Evolutionary conservation across 2,329 filamentous ascomycete species (phyloP).

Genomic region (Aspergillus novoparasiticus): DNA sequence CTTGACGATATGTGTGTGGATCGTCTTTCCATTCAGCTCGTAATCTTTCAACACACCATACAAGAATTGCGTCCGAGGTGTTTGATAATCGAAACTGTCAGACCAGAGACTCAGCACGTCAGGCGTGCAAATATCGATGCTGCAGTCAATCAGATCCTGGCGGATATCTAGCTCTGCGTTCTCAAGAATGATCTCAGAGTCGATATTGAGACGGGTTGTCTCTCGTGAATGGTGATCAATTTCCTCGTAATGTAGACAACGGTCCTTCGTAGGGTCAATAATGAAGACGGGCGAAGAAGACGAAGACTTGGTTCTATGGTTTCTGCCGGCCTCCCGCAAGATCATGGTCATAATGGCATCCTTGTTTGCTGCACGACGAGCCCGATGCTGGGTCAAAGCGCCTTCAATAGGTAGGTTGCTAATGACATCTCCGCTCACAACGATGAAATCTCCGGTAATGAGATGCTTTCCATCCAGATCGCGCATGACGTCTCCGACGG

Average conservation of each 20-base stretch:
- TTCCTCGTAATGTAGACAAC: conserved; percentile 94
- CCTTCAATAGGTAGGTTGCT: conserved; percentile 84
- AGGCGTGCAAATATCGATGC: conserved; percentile 95
- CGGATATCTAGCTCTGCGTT: conserved; percentile 79
- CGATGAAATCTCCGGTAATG: conserved; percentile 85
- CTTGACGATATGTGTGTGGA: conserved; percentile 83
- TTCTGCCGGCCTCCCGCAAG: conserved; percentile 72
- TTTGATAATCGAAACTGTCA: conserved; percentile 95
- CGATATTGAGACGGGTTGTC: conserved; percentile 63
- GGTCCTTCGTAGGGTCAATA: conserved; percentile 74
- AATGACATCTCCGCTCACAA: conserved; percentile 90
- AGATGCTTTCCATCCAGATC: conserved; percentile 85
- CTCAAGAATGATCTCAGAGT: conserved; percentile 74
- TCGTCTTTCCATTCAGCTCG: conserved; percentile 95
- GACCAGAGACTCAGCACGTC: conserved; percentile 95
- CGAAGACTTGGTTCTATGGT: conserved; percentile 76
- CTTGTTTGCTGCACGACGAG: conserved; percentile 78
- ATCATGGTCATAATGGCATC: conserved; percentile 99
- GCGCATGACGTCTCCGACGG: conserved; percentile 90
- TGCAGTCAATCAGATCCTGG: conserved; percentile 86
- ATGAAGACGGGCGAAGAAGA: conserved; percentile 81
- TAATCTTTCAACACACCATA: conserved; percentile 94
- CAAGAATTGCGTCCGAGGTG: conserved; percentile 83
- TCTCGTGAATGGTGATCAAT: conserved; percentile 67
- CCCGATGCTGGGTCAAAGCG: conserved; percentile 76